phyloP scores from a whole-genome alignment of 345 rosid species.

The Streptanthus diversifolius region DNA sequence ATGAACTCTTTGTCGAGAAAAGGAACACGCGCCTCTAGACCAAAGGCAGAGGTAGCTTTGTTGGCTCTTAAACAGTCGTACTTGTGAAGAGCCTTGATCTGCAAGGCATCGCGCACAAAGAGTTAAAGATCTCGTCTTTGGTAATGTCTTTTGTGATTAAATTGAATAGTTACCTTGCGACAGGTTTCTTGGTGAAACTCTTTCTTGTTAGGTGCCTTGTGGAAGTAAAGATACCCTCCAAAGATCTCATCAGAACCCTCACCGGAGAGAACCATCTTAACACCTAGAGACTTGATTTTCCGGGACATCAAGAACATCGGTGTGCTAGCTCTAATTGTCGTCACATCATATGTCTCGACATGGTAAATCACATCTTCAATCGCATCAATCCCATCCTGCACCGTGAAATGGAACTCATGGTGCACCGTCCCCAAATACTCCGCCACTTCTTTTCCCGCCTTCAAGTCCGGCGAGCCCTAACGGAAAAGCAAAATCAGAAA shows the following conservation, averaged over 20 bases:
- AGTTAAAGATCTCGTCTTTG: not conserved
- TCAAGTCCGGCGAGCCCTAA: conserved; percentile 85
- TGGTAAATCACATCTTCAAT: conserved; percentile 94
- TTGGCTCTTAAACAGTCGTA: conserved; percentile 94
- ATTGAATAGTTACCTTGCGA: conserved; percentile 54
- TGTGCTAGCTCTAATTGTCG: conserved; percentile 82
- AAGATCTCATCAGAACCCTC: conserved; percentile 94
- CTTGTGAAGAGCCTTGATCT: conserved; percentile 91
- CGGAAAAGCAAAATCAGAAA: not conserved
- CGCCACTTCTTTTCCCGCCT: conserved; percentile 84
- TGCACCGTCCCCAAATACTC: conserved; percentile 83
- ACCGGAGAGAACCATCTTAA: conserved; percentile 97
- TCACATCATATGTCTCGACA: conserved; percentile 85
- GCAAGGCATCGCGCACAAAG: conserved; percentile 1
- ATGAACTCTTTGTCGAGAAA: conserved; percentile 89
- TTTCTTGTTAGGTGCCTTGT: conserved; percentile 90
- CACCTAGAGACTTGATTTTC: conserved; percentile 89
- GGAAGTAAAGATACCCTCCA: conserved; percentile 95
- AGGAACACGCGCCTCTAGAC: conserved; percentile 89
- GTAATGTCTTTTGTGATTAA: not conserved
- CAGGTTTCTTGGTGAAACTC: conserved; percentile 87
- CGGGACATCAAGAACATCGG: conserved; percentile 94
- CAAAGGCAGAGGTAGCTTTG: conserved; percentile 95
- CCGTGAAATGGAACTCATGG: conserved; percentile 90
- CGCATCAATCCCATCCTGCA: conserved; percentile 95